A percentile compares a stretch with the other conserved stretches of the same genome.
These are phyloP conservation scores for Amanita jacksonii DNA, from an alignment of 768 basidiomycete species.

Conservation along the genomic window DNA sequence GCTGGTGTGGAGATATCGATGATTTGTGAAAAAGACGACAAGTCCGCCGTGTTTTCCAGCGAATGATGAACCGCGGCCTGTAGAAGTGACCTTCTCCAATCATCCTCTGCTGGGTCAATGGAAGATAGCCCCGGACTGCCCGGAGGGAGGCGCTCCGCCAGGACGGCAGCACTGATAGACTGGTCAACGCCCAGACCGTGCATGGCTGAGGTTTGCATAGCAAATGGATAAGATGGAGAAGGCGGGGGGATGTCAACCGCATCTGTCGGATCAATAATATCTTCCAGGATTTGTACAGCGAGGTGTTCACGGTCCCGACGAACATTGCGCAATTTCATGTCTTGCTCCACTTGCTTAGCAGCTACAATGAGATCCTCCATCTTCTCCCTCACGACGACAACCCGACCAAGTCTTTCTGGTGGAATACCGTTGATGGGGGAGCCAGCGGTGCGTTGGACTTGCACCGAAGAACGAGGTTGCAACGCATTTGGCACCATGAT, in stretches of 20 bases:
- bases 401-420: slow-evolving; percentile 41
- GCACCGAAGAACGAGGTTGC: slow-evolving; percentile 28
- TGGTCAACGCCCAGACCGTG: slow-evolving; percentile 68
- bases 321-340: slow-evolving; percentile 48
- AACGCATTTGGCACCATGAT: slow-evolving; percentile 34
- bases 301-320: slow-evolving; percentile 36
- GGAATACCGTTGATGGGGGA: slow-evolving; percentile 22
- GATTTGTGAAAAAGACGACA: slow-evolving; percentile 36
- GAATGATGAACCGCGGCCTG: slow-evolving; percentile 75
- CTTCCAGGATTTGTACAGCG: slow-evolving; percentile 30
- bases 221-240: slow-evolving; percentile 59
- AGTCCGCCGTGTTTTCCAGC: slow-evolving; percentile 43
- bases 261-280: slow-evolving; percentile 78
- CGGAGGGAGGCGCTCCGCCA: slow-evolving; percentile 66
- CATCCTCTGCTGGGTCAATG: slow-evolving; percentile 41
- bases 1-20: slow-evolving; percentile 31
- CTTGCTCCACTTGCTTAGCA: slow-evolving; percentile 67
- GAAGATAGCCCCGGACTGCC: slow-evolving; percentile 50
- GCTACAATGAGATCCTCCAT: slow-evolving; percentile 63
- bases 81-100: slow-evolving; percentile 70
- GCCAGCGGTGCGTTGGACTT: slow-evolving; percentile 22
- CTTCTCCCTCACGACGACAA: slow-evolving; percentile 78
- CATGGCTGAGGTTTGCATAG: slow-evolving; percentile 64
- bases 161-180: slow-evolving; percentile 63
- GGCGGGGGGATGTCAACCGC: slow-evolving; percentile 70